Evolutionary conservation across 148 eudicot genomes (phyloP).

Genomic region (Cornus controversa): DNA sequence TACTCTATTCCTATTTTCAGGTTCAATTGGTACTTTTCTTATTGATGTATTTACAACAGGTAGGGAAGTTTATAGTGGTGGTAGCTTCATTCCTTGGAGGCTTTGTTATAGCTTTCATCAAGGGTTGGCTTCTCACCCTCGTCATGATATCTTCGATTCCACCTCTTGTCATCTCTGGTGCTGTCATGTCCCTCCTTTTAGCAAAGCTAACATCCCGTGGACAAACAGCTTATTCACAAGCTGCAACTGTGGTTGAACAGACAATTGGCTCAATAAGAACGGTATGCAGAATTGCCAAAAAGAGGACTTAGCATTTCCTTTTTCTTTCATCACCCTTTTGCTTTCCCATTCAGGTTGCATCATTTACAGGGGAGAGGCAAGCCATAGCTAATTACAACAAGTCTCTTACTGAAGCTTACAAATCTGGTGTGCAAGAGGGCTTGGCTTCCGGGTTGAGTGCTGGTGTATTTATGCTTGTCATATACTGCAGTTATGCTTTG

Average conservation of each 20-base stretch:
- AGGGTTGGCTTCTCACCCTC: constrained; percentile 54
- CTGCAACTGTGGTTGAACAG: constrained; percentile 53
- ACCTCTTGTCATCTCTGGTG: constrained; percentile 29
- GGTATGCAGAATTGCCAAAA: constrained; percentile 11
- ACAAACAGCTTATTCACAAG: constrained; percentile 45
- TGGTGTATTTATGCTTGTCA: constrained; percentile 29
- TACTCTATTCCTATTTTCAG: too few relatives aligned
- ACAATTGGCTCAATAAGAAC: constrained; percentile 55
- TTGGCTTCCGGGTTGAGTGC: constrained; percentile 42
- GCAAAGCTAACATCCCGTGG: constrained; percentile 31
- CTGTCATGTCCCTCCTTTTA: constrained; percentile 30
- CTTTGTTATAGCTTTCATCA: constrained; percentile 40
- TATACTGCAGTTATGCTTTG: constrained; percentile 40
- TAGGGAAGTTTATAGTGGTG: constrained; percentile 45
- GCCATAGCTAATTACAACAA: constrained; percentile 36
- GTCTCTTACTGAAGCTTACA: constrained; percentile 36
- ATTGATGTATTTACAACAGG: constrained; percentile 18
- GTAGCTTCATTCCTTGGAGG: constrained; percentile 49
- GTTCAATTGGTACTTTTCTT: too few relatives aligned
- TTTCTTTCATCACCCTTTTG: neutral
- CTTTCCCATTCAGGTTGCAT: constrained; percentile 35
- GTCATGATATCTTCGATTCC: constrained; percentile 51
- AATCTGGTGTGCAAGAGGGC: constrained; percentile 46
- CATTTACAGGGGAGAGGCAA: constrained; percentile 56
- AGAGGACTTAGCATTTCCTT: too few relatives aligned